phyloP scores from a whole-genome alignment of 768 basidiomycete genomes.

The Termitomyces bulborhizus region DNA sequence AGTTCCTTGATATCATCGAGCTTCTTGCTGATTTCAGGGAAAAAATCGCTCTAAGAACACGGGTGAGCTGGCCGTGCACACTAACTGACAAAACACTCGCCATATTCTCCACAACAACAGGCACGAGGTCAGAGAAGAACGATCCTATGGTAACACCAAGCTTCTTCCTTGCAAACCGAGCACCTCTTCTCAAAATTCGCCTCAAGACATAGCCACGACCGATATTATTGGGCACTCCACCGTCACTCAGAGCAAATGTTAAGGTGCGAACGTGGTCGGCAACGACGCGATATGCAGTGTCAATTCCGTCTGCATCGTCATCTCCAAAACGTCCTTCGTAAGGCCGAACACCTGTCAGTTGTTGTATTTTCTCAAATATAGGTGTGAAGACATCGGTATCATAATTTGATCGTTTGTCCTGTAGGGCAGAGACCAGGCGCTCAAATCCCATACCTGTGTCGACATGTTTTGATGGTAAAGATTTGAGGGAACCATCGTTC shows the following conservation, averaged over 20 bases:
- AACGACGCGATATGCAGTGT: slow-evolving; percentile 95
- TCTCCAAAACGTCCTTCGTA: slow-evolving; percentile 90
- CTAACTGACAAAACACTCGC: slow-evolving; percentile 33
- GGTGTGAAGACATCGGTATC: slow-evolving; percentile 95
- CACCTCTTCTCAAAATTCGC: slow-evolving; percentile 87
- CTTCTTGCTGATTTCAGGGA: slow-evolving; percentile 89
- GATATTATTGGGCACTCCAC: slow-evolving; percentile 93
- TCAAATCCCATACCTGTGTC: slow-evolving; percentile 99
- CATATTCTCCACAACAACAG: slow-evolving; percentile 85
- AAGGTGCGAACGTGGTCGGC: slow-evolving; percentile 96
- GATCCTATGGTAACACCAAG: slow-evolving; percentile 86
- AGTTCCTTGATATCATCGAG: slow-evolving; percentile 87
- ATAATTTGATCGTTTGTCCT: slow-evolving; percentile 91
- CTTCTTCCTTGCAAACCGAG: slow-evolving; percentile 95
- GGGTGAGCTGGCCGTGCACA: neutral
- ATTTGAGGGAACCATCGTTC: slow-evolving; percentile 70
- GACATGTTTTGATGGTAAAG: slow-evolving; percentile 89
- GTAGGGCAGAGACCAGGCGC: slow-evolving; percentile 89
- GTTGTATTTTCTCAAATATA: slow-evolving; percentile 81
- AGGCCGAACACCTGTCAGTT: slow-evolving; percentile 81
- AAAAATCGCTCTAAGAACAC: slow-evolving; percentile 61
- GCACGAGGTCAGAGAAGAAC: slow-evolving; percentile 92
- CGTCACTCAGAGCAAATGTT: slow-evolving; percentile 93
- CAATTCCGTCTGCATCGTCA: slow-evolving; percentile 94
- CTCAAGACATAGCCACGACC: slow-evolving; percentile 97